These are phyloP conservation scores for Fusarium brevicatenulatum DNA, from an alignment of 2,329 filamentous ascomycete species.

Conservation along the genomic window DNA sequence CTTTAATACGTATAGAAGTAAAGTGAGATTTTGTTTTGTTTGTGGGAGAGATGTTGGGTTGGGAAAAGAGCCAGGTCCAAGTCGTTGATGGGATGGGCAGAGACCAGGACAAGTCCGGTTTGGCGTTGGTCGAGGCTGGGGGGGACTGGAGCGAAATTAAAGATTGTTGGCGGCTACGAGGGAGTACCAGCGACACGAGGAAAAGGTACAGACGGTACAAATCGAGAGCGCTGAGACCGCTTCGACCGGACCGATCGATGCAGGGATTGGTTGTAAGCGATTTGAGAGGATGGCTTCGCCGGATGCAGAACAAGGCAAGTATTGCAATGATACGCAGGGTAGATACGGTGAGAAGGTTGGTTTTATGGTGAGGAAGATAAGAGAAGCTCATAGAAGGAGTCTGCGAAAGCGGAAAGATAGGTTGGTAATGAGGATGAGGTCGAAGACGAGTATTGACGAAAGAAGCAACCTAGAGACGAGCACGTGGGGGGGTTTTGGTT, in stretches of 20 bases:
- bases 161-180: slow-evolving; percentile 40
- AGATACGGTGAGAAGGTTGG: slow-evolving; percentile 28
- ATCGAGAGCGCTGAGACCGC: slow-evolving; percentile 28
- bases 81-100: slow-evolving; percentile 28
- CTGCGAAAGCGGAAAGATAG: slow-evolving; percentile 27
- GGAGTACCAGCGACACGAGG: slow-evolving; percentile 27
- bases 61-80: slow-evolving; percentile 35
- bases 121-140: slow-evolving; percentile 41
- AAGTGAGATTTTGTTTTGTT: slow-evolving; percentile 35
- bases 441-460: not conserved
- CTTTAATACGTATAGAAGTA: slow-evolving; percentile 30
- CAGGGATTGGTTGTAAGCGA: slow-evolving; percentile 33
- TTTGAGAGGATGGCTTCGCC: slow-evolving; percentile 34
- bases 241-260: slow-evolving; percentile 29
- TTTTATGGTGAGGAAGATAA: slow-evolving; percentile 31
- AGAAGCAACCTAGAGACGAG: slow-evolving; percentile 11
- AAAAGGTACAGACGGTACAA: slow-evolving; percentile 32
- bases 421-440: not conserved
- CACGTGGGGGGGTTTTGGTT: slow-evolving; percentile 28
- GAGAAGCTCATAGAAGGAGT: slow-evolving; percentile 26
- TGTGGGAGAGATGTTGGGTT: slow-evolving; percentile 38
- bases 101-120: slow-evolving; percentile 38
- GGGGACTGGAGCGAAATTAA: slow-evolving; percentile 43
- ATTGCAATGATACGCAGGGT: slow-evolving; percentile 21
- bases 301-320: slow-evolving; percentile 29